phyloP scores from a whole-genome alignment of 495 filamentous ascomycete genomes.

The Penicillium verhagenii region DNA sequence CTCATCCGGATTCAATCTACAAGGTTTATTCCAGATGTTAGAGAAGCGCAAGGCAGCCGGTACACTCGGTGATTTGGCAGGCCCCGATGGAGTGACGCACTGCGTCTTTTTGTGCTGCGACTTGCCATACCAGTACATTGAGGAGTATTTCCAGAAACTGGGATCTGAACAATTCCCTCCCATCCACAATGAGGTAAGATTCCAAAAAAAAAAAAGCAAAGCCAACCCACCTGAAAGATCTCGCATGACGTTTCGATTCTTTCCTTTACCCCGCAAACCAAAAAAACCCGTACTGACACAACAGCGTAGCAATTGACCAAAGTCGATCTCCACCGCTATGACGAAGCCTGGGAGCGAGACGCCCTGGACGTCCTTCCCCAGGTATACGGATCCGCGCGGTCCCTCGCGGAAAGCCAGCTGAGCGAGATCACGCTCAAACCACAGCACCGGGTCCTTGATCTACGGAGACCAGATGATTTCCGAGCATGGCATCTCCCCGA shows the following conservation, averaged over 20 bases:
- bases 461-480: constrained; percentile 41
- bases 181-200: constrained; percentile 57
- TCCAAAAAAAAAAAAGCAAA: too few species aligned
- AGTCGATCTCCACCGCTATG: constrained; percentile 55
- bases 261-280: not conserved
- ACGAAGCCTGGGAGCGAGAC: constrained; percentile 51
- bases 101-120: constrained; percentile 63
- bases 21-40: constrained; percentile 54
- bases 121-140: constrained; percentile 62
- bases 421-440: constrained; percentile 26
- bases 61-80: constrained; percentile 42
- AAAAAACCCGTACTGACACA: not conserved
- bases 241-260: not conserved
- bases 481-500: constrained; percentile 43
- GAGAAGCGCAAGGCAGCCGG: constrained; percentile 46
- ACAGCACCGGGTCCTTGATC: constrained; percentile 39
- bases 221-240: too few species aligned
- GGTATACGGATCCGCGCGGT: constrained; percentile 30
- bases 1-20: constrained; percentile 57
- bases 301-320: constrained; percentile 41
- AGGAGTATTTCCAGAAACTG: constrained; percentile 58
- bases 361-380: constrained; percentile 38
- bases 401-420: constrained; percentile 22
- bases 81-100: constrained; percentile 45
- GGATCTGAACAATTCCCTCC: constrained; percentile 49